Evolutionary conservation across 176 grass and related monocot species (phyloP).

Genomic region (Musa itinerans): DNA sequence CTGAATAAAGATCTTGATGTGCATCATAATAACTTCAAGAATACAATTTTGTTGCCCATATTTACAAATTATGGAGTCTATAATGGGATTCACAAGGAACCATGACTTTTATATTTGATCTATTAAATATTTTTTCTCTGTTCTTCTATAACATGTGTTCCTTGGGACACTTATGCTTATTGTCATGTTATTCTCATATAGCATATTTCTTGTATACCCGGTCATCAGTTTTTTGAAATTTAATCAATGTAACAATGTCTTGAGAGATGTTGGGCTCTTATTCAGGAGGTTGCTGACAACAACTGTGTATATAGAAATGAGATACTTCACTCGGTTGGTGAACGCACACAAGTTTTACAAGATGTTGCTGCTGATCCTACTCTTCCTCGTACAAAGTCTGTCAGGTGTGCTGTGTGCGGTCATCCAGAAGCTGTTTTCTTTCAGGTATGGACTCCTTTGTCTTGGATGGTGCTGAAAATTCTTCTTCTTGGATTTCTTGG

Average conservation of each 20-base stretch:
- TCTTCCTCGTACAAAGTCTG: background rate
- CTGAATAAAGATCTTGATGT: too few relatives aligned
- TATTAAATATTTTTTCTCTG: too few relatives aligned
- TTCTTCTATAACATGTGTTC: too few relatives aligned
- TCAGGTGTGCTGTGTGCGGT: background rate
- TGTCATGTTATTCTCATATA: background rate
- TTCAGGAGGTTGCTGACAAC: background rate
- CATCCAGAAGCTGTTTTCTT: constrained; percentile 7
- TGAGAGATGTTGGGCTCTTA: background rate
- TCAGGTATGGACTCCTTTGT: background rate
- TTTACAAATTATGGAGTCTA: too few relatives aligned
- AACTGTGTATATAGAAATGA: constrained; percentile 1
- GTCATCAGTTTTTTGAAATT: background rate
- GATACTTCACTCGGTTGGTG: background rate
- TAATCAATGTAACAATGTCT: background rate
- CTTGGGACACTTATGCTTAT: too few relatives aligned
- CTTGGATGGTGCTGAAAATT: background rate
- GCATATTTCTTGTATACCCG: background rate
- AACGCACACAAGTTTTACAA: background rate
- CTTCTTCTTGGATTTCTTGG: background rate
- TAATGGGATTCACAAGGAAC: too few relatives aligned
- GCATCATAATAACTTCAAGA: too few relatives aligned
- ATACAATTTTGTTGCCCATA: too few relatives aligned
- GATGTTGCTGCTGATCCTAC: background rate
- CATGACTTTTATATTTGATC: too few relatives aligned